Evolutionary conservation across 371 early-diverging fungal species (phyloP), one percentile per base, ranked within the genome.

Genomic region (Mucor saturninus): DNA sequence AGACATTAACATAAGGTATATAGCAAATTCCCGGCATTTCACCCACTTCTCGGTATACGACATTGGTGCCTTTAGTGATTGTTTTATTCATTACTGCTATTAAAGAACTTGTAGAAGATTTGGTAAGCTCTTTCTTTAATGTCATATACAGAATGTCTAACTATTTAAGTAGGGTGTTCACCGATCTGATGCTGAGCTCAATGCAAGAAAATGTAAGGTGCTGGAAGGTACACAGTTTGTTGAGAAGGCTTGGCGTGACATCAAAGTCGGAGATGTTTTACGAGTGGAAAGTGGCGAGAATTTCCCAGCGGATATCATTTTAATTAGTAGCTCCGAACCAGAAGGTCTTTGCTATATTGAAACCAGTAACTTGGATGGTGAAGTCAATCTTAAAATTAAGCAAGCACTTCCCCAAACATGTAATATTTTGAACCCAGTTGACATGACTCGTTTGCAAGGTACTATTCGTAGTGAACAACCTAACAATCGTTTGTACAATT

Each of bases 101-200:
- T 40, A 99, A 99, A 77, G 99, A 99, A 76, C 81, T 94, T 3
- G 80, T 96, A 43, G 99, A 99, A 73, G 99, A 99, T 74, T 80
- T 87, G 73, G 91, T 89, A 84, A 80, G 83, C 71, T 30, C 4
- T 32, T 9, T 11, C 3, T 13, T 2, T 4, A 30, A 8, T 26
- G 4, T 43, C 39, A 51, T 50, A 30, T 31, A 46, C 10, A n/a
- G 40, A 15, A 26, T 5, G 28, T 14, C 26, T 26, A 43, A 48
- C 42, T 10, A 43, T 39, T 42, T 21, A 21, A 11, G 39, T 64
- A 90, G 85, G 94, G 93, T 77, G 88, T 93, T n/a, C 92, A 92
- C 76, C 67, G 79, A 30, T 87, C 91, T 0, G 95, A 95, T 64
- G 73, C 79, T 35, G 93, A 93, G 61, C 81, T 91, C 43, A 95